These are phyloP conservation scores for Epichloe hybrida DNA, from an alignment of 2,329 filamentous ascomycete genomes.

Conservation along the genomic window DNA sequence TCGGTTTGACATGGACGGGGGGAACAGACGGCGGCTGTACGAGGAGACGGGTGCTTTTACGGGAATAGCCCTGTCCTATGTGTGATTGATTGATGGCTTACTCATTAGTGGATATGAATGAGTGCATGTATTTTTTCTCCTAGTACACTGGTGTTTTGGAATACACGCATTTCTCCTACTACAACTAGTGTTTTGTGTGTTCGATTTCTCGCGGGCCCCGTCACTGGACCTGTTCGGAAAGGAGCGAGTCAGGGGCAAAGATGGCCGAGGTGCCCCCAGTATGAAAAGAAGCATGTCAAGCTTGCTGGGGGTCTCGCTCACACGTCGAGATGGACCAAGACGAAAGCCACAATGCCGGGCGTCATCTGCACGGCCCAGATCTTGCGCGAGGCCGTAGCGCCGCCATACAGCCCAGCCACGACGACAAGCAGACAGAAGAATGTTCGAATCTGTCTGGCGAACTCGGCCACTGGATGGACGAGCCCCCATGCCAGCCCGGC, in stretches of 20 bases:
- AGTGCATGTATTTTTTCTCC: too few species aligned
- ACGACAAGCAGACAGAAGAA: constrained; percentile 34
- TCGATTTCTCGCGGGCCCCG: too few species aligned
- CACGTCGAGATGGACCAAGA: constrained; percentile 10
- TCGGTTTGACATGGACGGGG: constrained; percentile 19
- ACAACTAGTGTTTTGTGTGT: too few species aligned
- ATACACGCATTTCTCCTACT: too few species aligned
- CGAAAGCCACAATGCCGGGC: constrained; percentile 8
- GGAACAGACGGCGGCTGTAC: constrained; percentile 10
- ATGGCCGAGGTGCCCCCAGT: too few species aligned
- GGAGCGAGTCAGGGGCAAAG: too few species aligned
- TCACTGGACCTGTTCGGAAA: too few species aligned
- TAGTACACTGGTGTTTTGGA: too few species aligned
- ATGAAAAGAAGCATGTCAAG: too few species aligned
- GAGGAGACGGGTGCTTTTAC: background rate
- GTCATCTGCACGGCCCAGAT: constrained; percentile 31
- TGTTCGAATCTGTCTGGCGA: constrained; percentile 29
- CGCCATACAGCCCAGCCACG: constrained; percentile 33
- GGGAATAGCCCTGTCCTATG: background rate
- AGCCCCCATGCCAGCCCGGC: constrained; percentile 34
- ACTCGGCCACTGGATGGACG: constrained; percentile 27
- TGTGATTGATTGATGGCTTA: background rate
- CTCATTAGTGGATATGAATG: too few species aligned
- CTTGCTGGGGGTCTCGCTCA: background rate
- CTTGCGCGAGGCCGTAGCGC: constrained; percentile 23